A percentile compares a stretch with the other conserved stretches of the same genome.
phyloP scores from a whole-genome alignment of 106 monocot genomes.

The Allium sativum region DNA sequence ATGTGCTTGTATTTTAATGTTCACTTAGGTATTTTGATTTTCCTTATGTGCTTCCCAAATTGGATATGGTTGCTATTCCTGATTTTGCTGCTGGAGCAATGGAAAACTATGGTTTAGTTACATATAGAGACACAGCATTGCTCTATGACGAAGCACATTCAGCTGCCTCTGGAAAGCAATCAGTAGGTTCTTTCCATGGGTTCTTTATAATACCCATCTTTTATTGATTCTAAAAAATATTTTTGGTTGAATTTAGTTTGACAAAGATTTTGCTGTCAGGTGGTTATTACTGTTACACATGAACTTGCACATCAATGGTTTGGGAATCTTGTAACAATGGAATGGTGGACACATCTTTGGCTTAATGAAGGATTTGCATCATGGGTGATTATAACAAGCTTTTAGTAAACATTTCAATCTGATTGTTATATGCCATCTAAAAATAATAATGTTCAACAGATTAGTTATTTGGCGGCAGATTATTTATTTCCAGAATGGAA shows the following conservation, averaged over 20 bases:
- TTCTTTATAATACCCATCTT: neutral
- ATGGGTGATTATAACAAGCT: conserved; percentile 46
- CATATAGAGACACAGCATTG: conserved; percentile 75
- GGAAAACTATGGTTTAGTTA: conserved; percentile 96
- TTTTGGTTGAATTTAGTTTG: too few relatives aligned
- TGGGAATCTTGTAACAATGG: conserved; percentile 99
- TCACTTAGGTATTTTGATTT: conserved; percentile 57
- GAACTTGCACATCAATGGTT: conserved; percentile 99
- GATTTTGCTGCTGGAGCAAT: conserved; percentile 99
- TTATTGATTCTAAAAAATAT: neutral
- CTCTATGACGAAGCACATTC: conserved; percentile 75
- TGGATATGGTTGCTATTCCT: conserved; percentile 98
- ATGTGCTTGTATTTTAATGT: neutral
- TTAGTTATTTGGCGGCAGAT: conserved; percentile 87
- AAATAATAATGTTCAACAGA: conserved; percentile 22
- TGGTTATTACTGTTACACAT: conserved; percentile 85
- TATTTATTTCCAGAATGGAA: conserved; percentile 89
- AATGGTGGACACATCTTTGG: conserved; percentile 99
- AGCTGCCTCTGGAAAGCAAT: conserved; percentile 67
- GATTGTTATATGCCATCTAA: neutral
- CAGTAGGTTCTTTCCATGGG: conserved; percentile 19
- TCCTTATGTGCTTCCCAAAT: conserved; percentile 80
- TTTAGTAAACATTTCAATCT: neutral
- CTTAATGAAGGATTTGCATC: conserved; percentile 99
- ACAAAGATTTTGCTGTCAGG: conserved; percentile 22